Evolutionary conservation across 1,284 basidiomycete species (phyloP), one percentile per base, ranked within the genome.

Genomic region (Ustilago tritici): DNA sequence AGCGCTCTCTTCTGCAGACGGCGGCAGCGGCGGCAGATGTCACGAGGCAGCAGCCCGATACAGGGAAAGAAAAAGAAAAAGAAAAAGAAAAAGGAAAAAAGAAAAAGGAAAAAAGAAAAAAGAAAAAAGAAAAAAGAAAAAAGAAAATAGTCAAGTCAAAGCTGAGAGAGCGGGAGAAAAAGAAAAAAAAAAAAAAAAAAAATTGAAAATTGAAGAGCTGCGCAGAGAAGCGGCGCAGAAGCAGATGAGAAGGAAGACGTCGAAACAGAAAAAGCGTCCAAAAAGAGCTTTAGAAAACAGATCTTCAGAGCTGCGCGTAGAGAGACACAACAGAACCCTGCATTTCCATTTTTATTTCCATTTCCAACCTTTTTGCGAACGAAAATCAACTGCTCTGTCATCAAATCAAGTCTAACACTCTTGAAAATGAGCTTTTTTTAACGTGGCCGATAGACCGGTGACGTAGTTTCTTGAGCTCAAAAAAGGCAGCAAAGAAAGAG

Each of bases 271-370:
- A n/a, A 54, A 54, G 28, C 10, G n/a, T 17, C n/a, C 36, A 55
- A 55, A 55, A n/a, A 53, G 40, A 34, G 34, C 34, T 55, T 36
- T 55, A 28, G 55, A 28, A 59, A 38, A 34, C 31, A 19, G 53
- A 56, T 63, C 46, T 53, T 32, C 61, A 47, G 34, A 40, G 23
- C 53, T 28, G 23, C 46, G 54, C 61, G 34, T 41, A 46, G n/a
- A 46, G 43, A 28, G 23, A 31, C 38, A 23, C n/a, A 46, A 23
- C 49, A 63, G 54, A 63, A 63, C 61, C 61, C 61, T 63, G 61
- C 54, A 40, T 11, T 10, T 19, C 43, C 31, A 11, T 53, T 23
- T 23, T 2, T 2, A 23, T 23, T 23, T 23, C 23, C 23, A 28
- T 28, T 28, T 28, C 23, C 23, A 28, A 28, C 23, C 23, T 28